Evolutionary conservation across 2,329 filamentous ascomycete genomes (phyloP), one percentile per base, ranked within the genome.

Genomic region (Zymoseptoria ardabiliae): DNA sequence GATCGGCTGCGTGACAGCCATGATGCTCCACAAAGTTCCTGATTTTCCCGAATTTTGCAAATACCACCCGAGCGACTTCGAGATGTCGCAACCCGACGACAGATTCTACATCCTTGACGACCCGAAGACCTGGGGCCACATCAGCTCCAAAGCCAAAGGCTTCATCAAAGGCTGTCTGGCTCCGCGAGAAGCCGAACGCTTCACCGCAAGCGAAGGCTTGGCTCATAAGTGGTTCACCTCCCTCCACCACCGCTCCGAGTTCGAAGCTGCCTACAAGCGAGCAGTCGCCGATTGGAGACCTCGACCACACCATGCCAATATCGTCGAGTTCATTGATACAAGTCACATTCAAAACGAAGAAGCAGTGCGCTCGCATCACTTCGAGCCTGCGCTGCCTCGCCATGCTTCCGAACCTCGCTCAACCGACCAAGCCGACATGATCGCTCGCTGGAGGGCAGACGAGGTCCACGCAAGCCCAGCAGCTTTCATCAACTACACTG

Each of bases 201-300:
- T 85, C 72, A 80, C 78, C 9, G 82, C 77, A 2, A 75, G 76
- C n/a, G 68, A 83, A 68, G 82, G 82, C 2, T 66, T 85, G 30
- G 57, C 68, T 9, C 82, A 85, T 69, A 58, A 66, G 9, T 87
- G 84, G 84, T 83, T 87, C 64, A 77, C 77, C 1, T 79, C 82
- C 64, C 69, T 73, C n/a, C 65, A 70, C 8, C 78, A 83, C 66
- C 74, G 71, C 20, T 68, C 68, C 13, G 75, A 79, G 19, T 78
- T 83, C 57, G 74, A 81, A 28, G 75, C 74, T 1, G 69, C 82
- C 2, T 85, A 85, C 63, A 55, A 75, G 58, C 74, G 76, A 48
- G 76, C 79, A 0, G 77, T 79, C 58, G 68, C 70, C 35, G 73
- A 77, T 57, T 85, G 83, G 83, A 69, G 70, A 57, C 81, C 80